Percentiles rank a stretch among this genome's conserved stretches.
These are phyloP conservation scores for Przewalskia tangutica DNA, from an alignment of 257 asterid species.

Conservation along the genomic window DNA sequence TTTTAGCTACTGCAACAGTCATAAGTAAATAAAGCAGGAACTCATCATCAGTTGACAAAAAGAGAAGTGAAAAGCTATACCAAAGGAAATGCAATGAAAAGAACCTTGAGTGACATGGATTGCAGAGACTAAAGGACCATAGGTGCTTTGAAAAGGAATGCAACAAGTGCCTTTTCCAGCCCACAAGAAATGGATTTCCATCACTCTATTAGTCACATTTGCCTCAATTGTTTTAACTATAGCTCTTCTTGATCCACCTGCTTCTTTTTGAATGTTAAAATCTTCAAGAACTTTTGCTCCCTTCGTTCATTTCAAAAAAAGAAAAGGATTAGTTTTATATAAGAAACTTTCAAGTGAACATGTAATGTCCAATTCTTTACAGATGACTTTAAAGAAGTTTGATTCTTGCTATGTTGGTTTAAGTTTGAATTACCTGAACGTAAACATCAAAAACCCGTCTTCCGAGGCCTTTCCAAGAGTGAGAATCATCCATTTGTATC, in stretches of 20 bases:
- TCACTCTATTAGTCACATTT: slow-evolving; percentile 39
- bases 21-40: not conserved
- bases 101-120: slow-evolving; percentile 45
- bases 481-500: slow-evolving; percentile 43
- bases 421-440: slow-evolving; percentile 30
- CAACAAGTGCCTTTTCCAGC: slow-evolving; percentile 67
- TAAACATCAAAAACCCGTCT: slow-evolving; percentile 48
- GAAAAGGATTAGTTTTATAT: not conserved
- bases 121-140: slow-evolving; percentile 53
- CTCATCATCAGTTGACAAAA: not conserved
- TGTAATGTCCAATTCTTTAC: not conserved
- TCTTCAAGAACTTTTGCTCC: slow-evolving; percentile 42
- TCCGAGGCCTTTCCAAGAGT: slow-evolving; percentile 54
- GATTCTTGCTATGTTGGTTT: not conserved
- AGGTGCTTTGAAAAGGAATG: slow-evolving; percentile 59
- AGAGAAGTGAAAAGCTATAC: not conserved
- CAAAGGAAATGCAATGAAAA: not conserved
- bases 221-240: slow-evolving; percentile 34
- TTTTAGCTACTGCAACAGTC: slow-evolving; percentile 22
- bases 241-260: slow-evolving; percentile 48
- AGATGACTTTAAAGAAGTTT: not conserved
- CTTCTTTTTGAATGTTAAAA: slow-evolving; percentile 35
- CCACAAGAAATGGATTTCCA: slow-evolving; percentile 52
- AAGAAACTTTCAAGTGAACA: not conserved
- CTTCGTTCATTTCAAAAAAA: slow-evolving; percentile 17